phyloP scores from a whole-genome alignment of 352 stramenopile genomes.

The Pythium brassicae region DNA sequence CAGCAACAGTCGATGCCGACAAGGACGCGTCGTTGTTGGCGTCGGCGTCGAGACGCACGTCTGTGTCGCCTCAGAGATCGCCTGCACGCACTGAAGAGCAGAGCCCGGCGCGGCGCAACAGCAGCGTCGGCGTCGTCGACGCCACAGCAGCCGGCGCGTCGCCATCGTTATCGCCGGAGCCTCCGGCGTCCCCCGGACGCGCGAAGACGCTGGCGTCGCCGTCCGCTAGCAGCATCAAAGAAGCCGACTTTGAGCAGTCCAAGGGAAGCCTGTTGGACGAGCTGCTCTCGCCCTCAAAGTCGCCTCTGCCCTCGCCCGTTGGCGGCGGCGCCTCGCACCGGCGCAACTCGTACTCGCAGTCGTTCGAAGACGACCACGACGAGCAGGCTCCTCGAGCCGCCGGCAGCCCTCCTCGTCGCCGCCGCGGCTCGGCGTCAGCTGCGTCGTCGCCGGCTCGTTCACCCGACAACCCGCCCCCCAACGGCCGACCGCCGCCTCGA shows the following conservation, averaged over 20 bases:
- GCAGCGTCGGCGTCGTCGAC: no score
- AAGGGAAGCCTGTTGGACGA: conserved; percentile 69
- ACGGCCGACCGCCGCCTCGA: background rate
- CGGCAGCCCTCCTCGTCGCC: conserved; percentile 1
- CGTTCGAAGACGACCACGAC: conserved; percentile 37
- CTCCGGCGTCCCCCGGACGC: conserved; percentile 28
- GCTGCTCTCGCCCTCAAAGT: conserved; percentile 31
- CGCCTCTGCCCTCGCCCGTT: conserved; percentile 4
- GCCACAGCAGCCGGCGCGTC: background rate
- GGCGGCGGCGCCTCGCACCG: conserved; percentile 14
- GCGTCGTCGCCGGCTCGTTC: conserved; percentile 8
- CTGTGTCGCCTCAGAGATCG: conserved; percentile 8
- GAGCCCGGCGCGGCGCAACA: conserved; percentile 6
- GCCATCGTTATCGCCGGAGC: background rate
- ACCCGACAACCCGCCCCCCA: background rate
- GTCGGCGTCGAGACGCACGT: conserved; percentile 3
- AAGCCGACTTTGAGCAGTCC: conserved; percentile 62
- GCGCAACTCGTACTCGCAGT: conserved; percentile 50
- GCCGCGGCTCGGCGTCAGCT: conserved; percentile 1
- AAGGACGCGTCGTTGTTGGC: no score
- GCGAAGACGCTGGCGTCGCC: conserved; percentile 38
- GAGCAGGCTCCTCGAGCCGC: background rate
- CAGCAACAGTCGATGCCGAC: background rate
- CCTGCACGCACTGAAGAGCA: conserved; percentile 1
- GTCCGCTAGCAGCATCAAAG: conserved; percentile 35